These are phyloP conservation scores for Corinectria fuckeliana DNA, from an alignment of 2,329 filamentous ascomycete genomes.

Conservation along the genomic window DNA sequence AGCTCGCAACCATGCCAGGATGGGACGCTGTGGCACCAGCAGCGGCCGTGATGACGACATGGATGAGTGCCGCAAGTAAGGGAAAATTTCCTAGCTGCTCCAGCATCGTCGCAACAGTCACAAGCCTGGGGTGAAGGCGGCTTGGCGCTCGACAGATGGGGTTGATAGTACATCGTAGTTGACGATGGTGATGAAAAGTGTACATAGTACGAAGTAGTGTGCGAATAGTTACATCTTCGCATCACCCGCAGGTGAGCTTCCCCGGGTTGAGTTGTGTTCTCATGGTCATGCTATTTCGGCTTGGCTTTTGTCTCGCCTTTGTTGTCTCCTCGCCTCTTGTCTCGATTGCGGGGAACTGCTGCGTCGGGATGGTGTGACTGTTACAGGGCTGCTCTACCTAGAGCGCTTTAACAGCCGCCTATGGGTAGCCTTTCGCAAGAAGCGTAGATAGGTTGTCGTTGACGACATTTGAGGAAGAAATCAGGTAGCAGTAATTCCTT, in stretches of 20 bases:
- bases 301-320: too few relatives aligned
- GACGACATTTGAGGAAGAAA: background rate
- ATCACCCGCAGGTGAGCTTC: background rate
- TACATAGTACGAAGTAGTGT: too few relatives aligned
- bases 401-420: background rate
- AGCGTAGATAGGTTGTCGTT: background rate
- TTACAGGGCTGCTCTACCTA: background rate
- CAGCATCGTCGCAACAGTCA: background rate
- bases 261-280: background rate
- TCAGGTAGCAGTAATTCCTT: background rate
- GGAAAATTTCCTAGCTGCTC: slow-evolving; percentile 1
- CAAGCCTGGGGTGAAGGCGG: background rate
- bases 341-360: slow-evolving; percentile 2
- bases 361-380: slow-evolving; percentile 8
- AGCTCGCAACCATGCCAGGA: slow-evolving; percentile 25
- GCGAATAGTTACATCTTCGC: background rate
- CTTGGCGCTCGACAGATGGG: background rate
- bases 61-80: background rate
- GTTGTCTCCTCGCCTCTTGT: slow-evolving; percentile 10
- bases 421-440: background rate
- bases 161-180: slow-evolving; percentile 6
- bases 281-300: slow-evolving; percentile 5
- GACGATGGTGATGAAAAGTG: background rate
- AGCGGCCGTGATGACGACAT: slow-evolving; percentile 9
- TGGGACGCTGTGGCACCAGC: slow-evolving; percentile 14